Evolutionary conservation across 164 flowering plant genomes (phyloP), one percentile per base, ranked within the genome.

Genomic region (Tinospora cordifolia): DNA sequence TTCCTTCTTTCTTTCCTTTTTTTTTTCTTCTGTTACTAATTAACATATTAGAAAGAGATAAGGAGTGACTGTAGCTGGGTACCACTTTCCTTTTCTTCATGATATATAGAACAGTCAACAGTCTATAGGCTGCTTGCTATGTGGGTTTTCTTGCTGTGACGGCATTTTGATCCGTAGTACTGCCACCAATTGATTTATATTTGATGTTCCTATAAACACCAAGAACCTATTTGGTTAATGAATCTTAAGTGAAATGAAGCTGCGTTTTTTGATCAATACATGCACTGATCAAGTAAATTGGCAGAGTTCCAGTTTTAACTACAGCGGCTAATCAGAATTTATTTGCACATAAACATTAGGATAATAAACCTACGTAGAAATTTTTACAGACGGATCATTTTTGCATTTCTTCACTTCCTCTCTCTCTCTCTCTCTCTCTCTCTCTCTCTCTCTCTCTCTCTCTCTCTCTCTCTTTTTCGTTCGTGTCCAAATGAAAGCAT

Each of bases 1-100:
- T 17, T 46, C 30, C 30, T 71, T 71, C 68, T 51, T 72, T 70
- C 68, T 30, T 74, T 75, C n/a, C n/a, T n/a, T n/a, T n/a, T n/a
- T n/a, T n/a, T n/a, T n/a, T n/a, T 62, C 39, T 49, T 30, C 24
- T 46, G 62, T 66, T 21, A 26, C 38, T 49, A 59, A 60, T 69
- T 2, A 60, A 47, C 26, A 30, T n/a, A n/a, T 60, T 44, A 66
- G 44, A 36, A 26, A n/a, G n/a, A n/a, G n/a, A n/a, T n/a, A 69
- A 14, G 22, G 65, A 69, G 59, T 2, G 46, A 19, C 21, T 9
- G 27, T 59, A 12, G 51, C 15, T 12, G 58, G n/a, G 11, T 67
- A 7, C 54, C 58, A 27, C 30, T 30, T 17, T 27, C 12, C 59
- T n/a, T 26, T 24, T n/a, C n/a, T n/a, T n/a, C n/a, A n/a, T n/a